phyloP scores from a whole-genome alignment of 805 yeast genomes.

The Lipomyces chichibuensis region DNA sequence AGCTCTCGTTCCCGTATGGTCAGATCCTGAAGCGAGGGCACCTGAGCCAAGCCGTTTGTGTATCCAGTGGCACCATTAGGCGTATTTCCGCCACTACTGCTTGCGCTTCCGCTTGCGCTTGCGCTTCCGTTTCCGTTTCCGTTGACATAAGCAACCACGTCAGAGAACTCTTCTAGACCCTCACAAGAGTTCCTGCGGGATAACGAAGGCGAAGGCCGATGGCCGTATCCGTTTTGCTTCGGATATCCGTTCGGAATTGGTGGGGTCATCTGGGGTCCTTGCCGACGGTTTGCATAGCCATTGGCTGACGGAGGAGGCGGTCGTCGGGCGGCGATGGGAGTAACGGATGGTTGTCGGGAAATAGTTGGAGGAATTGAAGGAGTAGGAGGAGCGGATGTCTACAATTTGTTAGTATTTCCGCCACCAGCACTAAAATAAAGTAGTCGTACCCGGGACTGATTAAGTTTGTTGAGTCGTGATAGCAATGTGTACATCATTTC shows the following conservation, averaged over 20 bases:
- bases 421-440: background rate
- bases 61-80: slow-evolving; percentile 1
- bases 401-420: background rate
- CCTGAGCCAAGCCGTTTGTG: background rate
- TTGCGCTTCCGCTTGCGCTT: background rate
- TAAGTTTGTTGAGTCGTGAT: slow-evolving; percentile 41
- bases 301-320: slow-evolving; percentile 17
- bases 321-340: slow-evolving; percentile 7
- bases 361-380: background rate
- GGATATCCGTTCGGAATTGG: slow-evolving; percentile 5
- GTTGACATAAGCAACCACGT: slow-evolving; percentile 26
- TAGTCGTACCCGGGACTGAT: slow-evolving; percentile 6
- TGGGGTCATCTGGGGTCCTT: background rate
- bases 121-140: background rate
- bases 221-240: slow-evolving; percentile 11
- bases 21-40: slow-evolving; percentile 13
- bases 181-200: slow-evolving; percentile 22
- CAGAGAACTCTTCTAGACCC: slow-evolving; percentile 32
- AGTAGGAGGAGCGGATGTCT: background rate
- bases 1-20: slow-evolving; percentile 27
- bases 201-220: slow-evolving; percentile 4
- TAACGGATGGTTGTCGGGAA: background rate
- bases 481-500: slow-evolving; percentile 61
- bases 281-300: slow-evolving; percentile 10
- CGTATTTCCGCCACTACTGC: slow-evolving; percentile 3